phyloP scores from a whole-genome alignment of 495 filamentous ascomycete genomes.

The Neurospora africana region DNA sequence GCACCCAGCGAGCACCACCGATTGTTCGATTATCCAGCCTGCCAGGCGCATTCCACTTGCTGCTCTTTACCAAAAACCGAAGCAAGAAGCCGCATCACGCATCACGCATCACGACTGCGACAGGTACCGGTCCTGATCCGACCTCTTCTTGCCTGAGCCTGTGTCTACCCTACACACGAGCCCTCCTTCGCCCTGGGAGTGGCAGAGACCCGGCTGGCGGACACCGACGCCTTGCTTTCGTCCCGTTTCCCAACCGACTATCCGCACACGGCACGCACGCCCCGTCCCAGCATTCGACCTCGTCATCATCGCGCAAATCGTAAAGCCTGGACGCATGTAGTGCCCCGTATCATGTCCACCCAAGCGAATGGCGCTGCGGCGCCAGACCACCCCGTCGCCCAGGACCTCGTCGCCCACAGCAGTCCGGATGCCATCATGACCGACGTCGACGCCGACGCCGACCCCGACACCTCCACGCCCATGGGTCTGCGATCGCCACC shows the following conservation, averaged over 20 bases:
- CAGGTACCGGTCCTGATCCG: not conserved
- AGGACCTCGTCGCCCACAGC: constrained; percentile 2
- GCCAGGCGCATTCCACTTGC: not conserved
- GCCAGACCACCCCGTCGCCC: constrained; percentile 16
- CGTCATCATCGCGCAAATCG: constrained; percentile 10
- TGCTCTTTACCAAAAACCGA: not conserved
- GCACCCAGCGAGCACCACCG: not conserved
- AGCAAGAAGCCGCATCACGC: not conserved
- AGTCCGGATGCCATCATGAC: constrained; percentile 6
- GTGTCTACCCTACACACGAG: not conserved
- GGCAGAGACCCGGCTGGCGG: not conserved
- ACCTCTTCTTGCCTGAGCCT: not conserved
- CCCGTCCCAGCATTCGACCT: constrained; percentile 4
- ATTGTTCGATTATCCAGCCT: not conserved
- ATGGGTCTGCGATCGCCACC: constrained; percentile 40
- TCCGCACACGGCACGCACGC: not conserved
- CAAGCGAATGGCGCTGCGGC: constrained; percentile 30
- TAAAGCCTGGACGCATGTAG: constrained; percentile 29
- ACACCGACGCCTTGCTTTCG: not conserved
- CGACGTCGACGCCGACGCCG: constrained; percentile 5
- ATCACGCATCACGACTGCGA: not conserved
- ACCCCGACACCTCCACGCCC: constrained; percentile 18
- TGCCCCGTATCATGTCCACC: constrained; percentile 25
- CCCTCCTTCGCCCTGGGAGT: not conserved
- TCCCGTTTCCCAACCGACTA: not conserved